Base-by-base conservation (phyloP, 2,329 filamentous ascomycete genomes). In the Colletotrichum magnum region DNA sequence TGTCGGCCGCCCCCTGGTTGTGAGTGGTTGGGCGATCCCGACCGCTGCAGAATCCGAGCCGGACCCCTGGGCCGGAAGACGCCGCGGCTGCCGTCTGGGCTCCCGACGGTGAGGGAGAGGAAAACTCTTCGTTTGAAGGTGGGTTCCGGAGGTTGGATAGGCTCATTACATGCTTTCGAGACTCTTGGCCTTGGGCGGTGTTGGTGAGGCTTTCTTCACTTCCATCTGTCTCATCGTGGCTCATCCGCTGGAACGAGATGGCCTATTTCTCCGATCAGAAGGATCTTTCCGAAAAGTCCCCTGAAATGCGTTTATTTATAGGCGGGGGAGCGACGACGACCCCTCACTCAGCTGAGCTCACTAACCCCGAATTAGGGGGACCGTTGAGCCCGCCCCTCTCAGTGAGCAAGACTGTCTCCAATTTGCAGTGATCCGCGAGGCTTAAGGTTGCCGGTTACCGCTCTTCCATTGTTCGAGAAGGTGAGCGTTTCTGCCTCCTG, bases 321-420 rank as follows among this genome's bases (percentile, higher is more conserved):
- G 67, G 62, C 62, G 43, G 56, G 28, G 56, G 13, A 52, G 32
- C 32, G 32, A 10, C 32, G 7, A 36, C 9, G 32, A 66, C 62
- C 67, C 67, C 62, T 67, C 56, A 58, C 65, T 61, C 62, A 52
- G 62, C 62, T 50, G 54, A 47, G 26, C 18, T 18, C 50, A 28
- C 28, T 32, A 18, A 18, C 45, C 32, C 32, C 32, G 32, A 41
- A 48, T 56, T 52, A 51, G 36, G 24, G 39, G 36, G 24, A 32
- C 66, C 56, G 66, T 54, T 60, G 62, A 62, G 61, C 62, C 67
- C 56, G 62, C 67, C 47, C 66, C 61, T 51, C 32, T 13, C 10
- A 26, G 43, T 45, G 47, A 50, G 62, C 48, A 2, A 48, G 18
- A 18, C 3, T 10, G 2, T 18, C 16, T n/a, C 3, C 16, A 16